Percentiles rank a stretch among this genome's conserved stretches.
Evolutionary conservation across 169 alveolate genomes (phyloP).

Genomic region (Plasmodium vinckei): DNA sequence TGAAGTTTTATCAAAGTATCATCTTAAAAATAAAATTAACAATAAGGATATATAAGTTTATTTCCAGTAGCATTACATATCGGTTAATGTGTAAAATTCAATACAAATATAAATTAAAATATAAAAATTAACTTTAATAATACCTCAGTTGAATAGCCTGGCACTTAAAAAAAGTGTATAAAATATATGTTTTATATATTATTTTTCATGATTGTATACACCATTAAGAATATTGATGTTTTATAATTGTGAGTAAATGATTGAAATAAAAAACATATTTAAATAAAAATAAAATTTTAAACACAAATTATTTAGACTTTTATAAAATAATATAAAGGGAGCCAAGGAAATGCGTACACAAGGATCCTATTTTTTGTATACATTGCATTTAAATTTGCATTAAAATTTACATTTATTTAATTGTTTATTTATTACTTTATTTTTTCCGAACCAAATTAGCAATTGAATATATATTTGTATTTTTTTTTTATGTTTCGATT

Average conservation of each 20-base stretch:
- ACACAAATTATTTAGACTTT: not conserved
- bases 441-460: not conserved
- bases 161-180: too few species aligned
- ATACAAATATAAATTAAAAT: too few species aligned
- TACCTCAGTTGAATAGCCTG: too few species aligned
- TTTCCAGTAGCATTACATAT: too few species aligned
- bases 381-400: too few species aligned
- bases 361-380: not conserved
- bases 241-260: conserved; percentile 3
- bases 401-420: too few species aligned
- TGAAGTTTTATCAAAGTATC: too few species aligned
- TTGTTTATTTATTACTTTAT: conserved; percentile 3
- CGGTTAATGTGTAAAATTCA: too few species aligned
- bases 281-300: not conserved
- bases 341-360: conserved; percentile 19
- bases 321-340: conserved; percentile 9
- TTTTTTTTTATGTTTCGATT: not conserved
- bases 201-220: not conserved
- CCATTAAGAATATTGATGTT: not conserved
- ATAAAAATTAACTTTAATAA: too few species aligned
- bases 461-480: not conserved
- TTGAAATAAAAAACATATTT: not conserved
- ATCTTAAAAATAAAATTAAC: too few species aligned
- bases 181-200: too few species aligned
- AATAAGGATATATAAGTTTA: too few species aligned